Percentiles rank a stretch among this genome's conserved stretches.
phyloP scores from a whole-genome alignment of 164 flowering plant genomes.

The Houttuynia cordata region DNA sequence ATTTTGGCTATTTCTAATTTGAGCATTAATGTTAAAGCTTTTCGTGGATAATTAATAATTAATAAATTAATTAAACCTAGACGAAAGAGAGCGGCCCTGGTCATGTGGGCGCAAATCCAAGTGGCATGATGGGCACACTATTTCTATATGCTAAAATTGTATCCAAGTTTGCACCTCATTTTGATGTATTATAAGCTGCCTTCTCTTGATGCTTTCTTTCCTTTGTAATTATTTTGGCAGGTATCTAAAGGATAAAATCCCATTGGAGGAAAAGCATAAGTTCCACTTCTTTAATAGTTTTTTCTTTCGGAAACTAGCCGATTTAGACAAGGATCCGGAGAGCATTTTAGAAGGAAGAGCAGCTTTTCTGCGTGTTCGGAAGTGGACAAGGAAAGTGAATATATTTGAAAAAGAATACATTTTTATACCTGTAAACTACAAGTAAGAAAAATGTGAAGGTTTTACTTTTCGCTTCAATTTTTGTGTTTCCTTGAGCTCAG shows the following conservation, averaged over 20 bases:
- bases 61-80: too few species aligned
- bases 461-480: neutral
- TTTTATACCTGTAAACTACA: constrained; percentile 89
- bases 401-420: constrained; percentile 82
- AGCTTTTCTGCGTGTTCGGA: constrained; percentile 87
- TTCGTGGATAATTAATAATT: too few species aligned
- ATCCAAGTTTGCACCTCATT: too few species aligned
- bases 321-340: constrained; percentile 71
- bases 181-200: too few species aligned
- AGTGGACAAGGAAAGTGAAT: constrained; percentile 94
- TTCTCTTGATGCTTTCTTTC: neutral
- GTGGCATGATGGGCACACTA: too few species aligned
- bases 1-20: too few species aligned
- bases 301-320: constrained; percentile 91
- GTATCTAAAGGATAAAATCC: constrained; percentile 63
- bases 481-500: neutral
- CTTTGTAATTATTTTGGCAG: constrained; percentile 24
- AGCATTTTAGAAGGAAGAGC: constrained; percentile 74
- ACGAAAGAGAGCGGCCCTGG: too few species aligned
- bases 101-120: too few species aligned
- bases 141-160: too few species aligned
- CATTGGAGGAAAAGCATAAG: constrained; percentile 31
- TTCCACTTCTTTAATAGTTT: constrained; percentile 91
- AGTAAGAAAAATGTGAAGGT: constrained; percentile 30
- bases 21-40: too few species aligned